Evolutionary conservation across 257 asterid genomes (phyloP), one percentile per base, ranked within the genome.

Genomic region (Petunia secreta): DNA sequence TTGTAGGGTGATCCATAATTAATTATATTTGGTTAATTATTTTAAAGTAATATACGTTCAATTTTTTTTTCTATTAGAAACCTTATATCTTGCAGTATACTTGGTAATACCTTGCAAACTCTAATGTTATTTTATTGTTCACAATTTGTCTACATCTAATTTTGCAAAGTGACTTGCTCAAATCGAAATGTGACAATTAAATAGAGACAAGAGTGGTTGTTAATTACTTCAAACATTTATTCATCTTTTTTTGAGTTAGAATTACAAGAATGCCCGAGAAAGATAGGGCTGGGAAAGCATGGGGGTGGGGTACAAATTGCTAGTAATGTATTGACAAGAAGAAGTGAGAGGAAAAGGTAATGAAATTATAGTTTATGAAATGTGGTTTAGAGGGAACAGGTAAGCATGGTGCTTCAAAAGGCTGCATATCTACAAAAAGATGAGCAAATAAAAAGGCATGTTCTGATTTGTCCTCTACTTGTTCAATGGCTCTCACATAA

Each of bases 341-440:
- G 6, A 50, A 64, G 50, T 67, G 64, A 79, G 44, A 16, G 82
- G 69, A 40, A 37, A 44, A 67, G 73, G 50, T 7, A 6, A 60
- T 54, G 55, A 38, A 55, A 37, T 63, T 34, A 78, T 44, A 57
- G 37, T 40, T 63, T 55, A 57, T 55, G 78, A 7, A 82, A 39
- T 57, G 58, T 71, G 52, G 10, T 25, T 53, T 79, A 37, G 79
- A 40, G 81, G 83, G 83, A 85, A 80, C 91, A 87, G 81, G 84
- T 74, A 78, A 68, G 82, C 80, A 82, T 63, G 84, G 83, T 80
- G 82, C 75, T 75, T 59, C 53, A 82, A 84, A 85, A 58, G 83
- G 58, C 65, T 71, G 60, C 79, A 71, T 85, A 84, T 73, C 76
- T 84, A 83, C 88, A 83, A 52, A 79, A 50, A 66, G 76, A 63